These are phyloP conservation scores for Huntiella decipiens DNA, from an alignment of 2,329 filamentous ascomycete genomes.

Conservation along the genomic window DNA sequence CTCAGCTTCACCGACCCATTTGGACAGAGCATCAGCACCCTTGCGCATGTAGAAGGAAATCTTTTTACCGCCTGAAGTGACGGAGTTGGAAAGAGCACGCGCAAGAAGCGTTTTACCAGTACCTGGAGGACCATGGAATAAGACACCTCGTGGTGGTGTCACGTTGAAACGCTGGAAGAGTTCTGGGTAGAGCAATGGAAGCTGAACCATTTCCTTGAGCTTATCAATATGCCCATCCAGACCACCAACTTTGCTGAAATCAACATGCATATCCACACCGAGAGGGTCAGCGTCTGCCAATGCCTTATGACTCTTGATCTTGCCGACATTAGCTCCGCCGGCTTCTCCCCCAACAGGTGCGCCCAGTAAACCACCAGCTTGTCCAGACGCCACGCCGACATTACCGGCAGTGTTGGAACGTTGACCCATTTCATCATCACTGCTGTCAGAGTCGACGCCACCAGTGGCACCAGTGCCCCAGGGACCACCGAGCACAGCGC, in stretches of 20 bases:
- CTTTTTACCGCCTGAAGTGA: slow-evolving; percentile 75
- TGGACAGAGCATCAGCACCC: slow-evolving; percentile 89
- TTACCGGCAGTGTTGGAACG: slow-evolving; percentile 38
- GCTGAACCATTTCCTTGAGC: slow-evolving; percentile 94
- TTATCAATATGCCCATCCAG: slow-evolving; percentile 88
- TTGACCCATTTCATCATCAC: slow-evolving; percentile 71
- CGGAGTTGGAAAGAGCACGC: slow-evolving; percentile 75
- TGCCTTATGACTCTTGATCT: slow-evolving; percentile 79
- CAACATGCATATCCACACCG: slow-evolving; percentile 79
- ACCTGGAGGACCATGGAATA: slow-evolving; percentile 93
- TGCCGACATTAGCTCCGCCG: slow-evolving; percentile 58
- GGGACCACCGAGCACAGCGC: slow-evolving; percentile 54
- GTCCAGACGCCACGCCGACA: slow-evolving; percentile 40
- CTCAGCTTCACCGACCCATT: slow-evolving; percentile 98
- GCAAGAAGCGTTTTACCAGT: slow-evolving; percentile 97
- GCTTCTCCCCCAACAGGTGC: slow-evolving; percentile 21
- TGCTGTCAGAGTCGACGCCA: slow-evolving; percentile 83
- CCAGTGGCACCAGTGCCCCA: slow-evolving; percentile 57
- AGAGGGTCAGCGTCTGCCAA: slow-evolving; percentile 87
- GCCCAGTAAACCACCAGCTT: slow-evolving; percentile 27
- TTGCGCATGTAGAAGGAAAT: slow-evolving; percentile 99
- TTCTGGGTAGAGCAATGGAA: slow-evolving; percentile 86
- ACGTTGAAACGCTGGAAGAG: slow-evolving; percentile 83
- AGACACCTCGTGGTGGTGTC: slow-evolving; percentile 78
- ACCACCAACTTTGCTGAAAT: slow-evolving; percentile 86